Conservation (phyloP, 1,284 basidiomycete species). For the Sporisorium iseilematis-ciliati region DNA sequence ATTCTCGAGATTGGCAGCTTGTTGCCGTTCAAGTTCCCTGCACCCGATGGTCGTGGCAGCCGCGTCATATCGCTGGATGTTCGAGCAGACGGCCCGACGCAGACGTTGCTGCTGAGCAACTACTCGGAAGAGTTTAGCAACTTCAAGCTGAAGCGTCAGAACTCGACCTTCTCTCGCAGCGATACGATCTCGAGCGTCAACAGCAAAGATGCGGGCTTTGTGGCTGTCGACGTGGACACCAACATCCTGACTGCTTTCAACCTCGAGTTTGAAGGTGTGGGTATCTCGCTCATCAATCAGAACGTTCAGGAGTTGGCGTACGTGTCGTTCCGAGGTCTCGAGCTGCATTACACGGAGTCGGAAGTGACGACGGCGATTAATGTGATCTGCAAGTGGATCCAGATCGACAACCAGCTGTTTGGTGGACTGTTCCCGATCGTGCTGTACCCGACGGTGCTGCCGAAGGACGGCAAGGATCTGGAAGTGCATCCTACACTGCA, state of each 20-base stretch:
- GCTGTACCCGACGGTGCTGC: slow-evolving; percentile 91
- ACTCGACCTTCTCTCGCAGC: slow-evolving; percentile 75
- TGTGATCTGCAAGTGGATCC: slow-evolving; percentile 87
- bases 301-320: slow-evolving; percentile 91
- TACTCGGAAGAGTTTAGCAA: slow-evolving; percentile 88
- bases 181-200: slow-evolving; percentile 81
- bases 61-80: slow-evolving; percentile 89
- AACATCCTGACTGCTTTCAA: slow-evolving; percentile 78
- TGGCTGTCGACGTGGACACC: slow-evolving; percentile 82
- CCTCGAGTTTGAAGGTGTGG: slow-evolving; percentile 89
- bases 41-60: slow-evolving; percentile 68
- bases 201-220: slow-evolving; percentile 76
- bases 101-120: slow-evolving; percentile 86
- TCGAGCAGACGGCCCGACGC: slow-evolving; percentile 87
- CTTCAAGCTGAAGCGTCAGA: slow-evolving; percentile 83
- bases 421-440: slow-evolving; percentile 96
- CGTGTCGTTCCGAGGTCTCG: slow-evolving; percentile 81
- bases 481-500: slow-evolving; percentile 91
- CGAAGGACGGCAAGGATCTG: slow-evolving; percentile 82
- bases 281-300: slow-evolving; percentile 90
- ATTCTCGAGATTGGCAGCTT: slow-evolving; percentile 96
- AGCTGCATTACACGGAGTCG: slow-evolving; percentile 88
- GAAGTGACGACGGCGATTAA: slow-evolving; percentile 84
- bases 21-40: slow-evolving; percentile 84
- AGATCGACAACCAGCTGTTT: slow-evolving; percentile 93